These are phyloP conservation scores for Pythium dissotocum DNA, from an alignment of 352 stramenopile genomes.

Conservation along the genomic window DNA sequence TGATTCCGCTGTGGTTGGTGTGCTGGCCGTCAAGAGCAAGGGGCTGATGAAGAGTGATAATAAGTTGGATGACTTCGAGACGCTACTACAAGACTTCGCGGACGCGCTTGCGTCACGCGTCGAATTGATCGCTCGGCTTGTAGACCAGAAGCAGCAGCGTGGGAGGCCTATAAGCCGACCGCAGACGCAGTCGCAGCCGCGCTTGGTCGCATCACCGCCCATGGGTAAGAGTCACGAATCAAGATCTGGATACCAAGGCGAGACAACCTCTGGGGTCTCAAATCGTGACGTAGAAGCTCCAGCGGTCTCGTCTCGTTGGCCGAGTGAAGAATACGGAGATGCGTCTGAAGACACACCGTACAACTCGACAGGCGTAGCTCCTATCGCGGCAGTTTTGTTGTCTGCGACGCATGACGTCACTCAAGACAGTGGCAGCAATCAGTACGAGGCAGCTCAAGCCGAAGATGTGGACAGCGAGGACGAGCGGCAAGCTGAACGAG, in stretches of 20 bases:
- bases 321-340: too few species aligned
- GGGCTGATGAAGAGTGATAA: not conserved
- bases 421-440: not conserved
- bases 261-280: too few species aligned
- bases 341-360: too few species aligned
- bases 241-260: too few species aligned
- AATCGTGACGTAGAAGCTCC: too few species aligned
- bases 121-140: constrained; percentile 12
- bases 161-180: not conserved
- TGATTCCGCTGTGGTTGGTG: constrained; percentile 3
- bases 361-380: too few species aligned
- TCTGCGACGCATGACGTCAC: not conserved
- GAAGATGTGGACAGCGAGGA: constrained; percentile 24
- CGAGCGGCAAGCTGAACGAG: constrained; percentile 15
- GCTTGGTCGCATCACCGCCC: too few species aligned
- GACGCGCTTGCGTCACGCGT: constrained; percentile 15
- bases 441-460: not conserved
- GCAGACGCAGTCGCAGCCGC: not conserved
- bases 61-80: not conserved
- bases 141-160: constrained; percentile 20
- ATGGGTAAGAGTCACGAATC: too few species aligned
- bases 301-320: too few species aligned
- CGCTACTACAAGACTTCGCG: constrained; percentile 9
- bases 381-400: too few species aligned
- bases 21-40: constrained; percentile 16